phyloP scores from a whole-genome alignment of 1,139 yeast genomes.

The Pichia sp. region DNA sequence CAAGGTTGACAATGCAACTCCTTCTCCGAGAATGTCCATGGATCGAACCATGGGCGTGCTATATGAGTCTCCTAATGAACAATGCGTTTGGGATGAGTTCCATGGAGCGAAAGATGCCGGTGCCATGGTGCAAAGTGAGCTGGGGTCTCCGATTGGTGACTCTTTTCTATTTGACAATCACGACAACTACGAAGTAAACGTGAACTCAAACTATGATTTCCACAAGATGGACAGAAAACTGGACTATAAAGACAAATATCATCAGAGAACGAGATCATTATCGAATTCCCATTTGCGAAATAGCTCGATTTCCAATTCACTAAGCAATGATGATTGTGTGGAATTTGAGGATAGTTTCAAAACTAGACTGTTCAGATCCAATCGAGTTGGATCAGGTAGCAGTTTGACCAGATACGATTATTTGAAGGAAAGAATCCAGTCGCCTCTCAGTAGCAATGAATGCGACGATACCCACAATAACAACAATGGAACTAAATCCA shows the following conservation, averaged over 20 bases:
- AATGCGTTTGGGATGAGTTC: slow-evolving; percentile 11
- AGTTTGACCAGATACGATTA: slow-evolving; percentile 14
- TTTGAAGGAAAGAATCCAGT: slow-evolving; percentile 5
- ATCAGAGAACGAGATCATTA: too few relatives aligned
- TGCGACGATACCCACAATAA: not conserved
- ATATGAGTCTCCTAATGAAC: slow-evolving; percentile 14
- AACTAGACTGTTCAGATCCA: not conserved
- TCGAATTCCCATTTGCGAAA: too few relatives aligned
- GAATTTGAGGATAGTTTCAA: not conserved
- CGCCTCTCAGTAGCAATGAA: not conserved
- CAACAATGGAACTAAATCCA: not conserved
- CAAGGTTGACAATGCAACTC: slow-evolving; percentile 1
- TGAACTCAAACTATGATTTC: not conserved
- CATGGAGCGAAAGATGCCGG: slow-evolving; percentile 4
- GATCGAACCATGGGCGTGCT: slow-evolving; percentile 15
- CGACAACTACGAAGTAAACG: too few relatives aligned
- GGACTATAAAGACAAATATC: not conserved
- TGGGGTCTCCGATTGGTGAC: too few relatives aligned
- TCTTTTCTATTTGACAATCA: too few relatives aligned
- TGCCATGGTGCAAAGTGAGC: not conserved
- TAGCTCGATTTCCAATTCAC: too few relatives aligned
- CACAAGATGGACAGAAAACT: not conserved
- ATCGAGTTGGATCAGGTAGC: slow-evolving; percentile 13
- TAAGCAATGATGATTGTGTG: not conserved
- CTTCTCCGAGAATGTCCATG: slow-evolving; percentile 1